Percentiles rank a stretch among this genome's conserved stretches.
phyloP scores from a whole-genome alignment of 305 asterid genomes.

The Euphrasia arctica region DNA sequence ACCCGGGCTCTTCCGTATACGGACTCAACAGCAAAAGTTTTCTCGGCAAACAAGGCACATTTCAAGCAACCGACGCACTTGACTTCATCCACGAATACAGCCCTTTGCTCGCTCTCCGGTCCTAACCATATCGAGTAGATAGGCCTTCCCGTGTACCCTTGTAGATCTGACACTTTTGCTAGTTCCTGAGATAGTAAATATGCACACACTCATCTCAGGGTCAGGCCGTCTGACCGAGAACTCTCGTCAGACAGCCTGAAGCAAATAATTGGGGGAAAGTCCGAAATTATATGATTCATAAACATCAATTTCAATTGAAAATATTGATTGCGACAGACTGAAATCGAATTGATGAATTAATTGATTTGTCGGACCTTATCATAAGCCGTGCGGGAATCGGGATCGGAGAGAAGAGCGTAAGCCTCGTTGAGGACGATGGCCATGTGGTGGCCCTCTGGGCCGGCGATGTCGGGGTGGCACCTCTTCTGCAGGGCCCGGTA shows the following conservation, averaged over 20 bases:
- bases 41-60: conserved; percentile 80
- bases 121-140: conserved; percentile 79
- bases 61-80: conserved; percentile 91
- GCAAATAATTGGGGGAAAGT: no score
- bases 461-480: conserved; percentile 95
- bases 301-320: no score
- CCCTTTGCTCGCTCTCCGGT: conserved; percentile 64
- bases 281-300: no score
- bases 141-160: conserved; percentile 89
- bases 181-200: conserved; percentile 47
- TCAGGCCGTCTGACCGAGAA: no score
- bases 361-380: conserved; percentile 52
- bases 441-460: conserved; percentile 86
- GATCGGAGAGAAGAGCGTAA: conserved; percentile 78
- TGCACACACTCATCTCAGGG: no score
- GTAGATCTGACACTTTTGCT: conserved; percentile 66
- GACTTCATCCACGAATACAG: conserved; percentile 90
- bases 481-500: conserved; percentile 78
- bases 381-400: conserved; percentile 59
- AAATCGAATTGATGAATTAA: neutral
- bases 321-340: no score
- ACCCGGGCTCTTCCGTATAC: conserved; percentile 84
- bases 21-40: conserved; percentile 83
- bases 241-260: no score
- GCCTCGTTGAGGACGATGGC: conserved; percentile 87